Conservation (phyloP, 345 rosid genomes). For the Eucalyptus pumila region DNA sequence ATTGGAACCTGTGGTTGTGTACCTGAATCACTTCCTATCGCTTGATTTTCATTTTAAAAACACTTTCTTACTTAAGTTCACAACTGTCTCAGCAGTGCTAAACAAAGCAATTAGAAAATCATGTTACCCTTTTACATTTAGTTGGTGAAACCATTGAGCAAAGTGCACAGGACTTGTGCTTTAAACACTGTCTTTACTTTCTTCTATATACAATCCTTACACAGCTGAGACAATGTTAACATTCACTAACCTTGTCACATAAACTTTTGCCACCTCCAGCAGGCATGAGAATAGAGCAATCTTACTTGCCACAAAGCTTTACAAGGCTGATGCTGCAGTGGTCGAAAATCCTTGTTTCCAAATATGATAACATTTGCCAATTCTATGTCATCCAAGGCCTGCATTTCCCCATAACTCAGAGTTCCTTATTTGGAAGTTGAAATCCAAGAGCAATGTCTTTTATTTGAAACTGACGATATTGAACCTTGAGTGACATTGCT, state of each 20-base stretch:
- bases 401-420: conserved; percentile 52
- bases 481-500: conserved; percentile 23
- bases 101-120: no score
- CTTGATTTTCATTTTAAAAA: no score
- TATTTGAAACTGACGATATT: conserved; percentile 18
- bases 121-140: no score
- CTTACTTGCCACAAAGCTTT: conserved; percentile 53
- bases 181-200: no score
- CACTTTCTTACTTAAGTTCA: no score
- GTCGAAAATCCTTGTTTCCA: conserved; percentile 57
- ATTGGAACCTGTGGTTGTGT: no score
- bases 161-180: no score
- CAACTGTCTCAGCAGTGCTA: no score
- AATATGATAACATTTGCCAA: conserved; percentile 74
- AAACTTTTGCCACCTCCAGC: conserved; percentile 91
- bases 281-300: conserved; percentile 79
- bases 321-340: conserved; percentile 77
- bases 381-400: conserved; percentile 67
- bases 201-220: no score
- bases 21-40: no score
- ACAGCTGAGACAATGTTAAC: neutral
- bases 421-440: conserved; percentile 9
- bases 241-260: conserved; percentile 61
- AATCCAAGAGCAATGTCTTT: neutral
- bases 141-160: no score